phyloP scores from a whole-genome alignment of 2,329 filamentous ascomycete species.

The Penicillium sclerotiorum region DNA sequence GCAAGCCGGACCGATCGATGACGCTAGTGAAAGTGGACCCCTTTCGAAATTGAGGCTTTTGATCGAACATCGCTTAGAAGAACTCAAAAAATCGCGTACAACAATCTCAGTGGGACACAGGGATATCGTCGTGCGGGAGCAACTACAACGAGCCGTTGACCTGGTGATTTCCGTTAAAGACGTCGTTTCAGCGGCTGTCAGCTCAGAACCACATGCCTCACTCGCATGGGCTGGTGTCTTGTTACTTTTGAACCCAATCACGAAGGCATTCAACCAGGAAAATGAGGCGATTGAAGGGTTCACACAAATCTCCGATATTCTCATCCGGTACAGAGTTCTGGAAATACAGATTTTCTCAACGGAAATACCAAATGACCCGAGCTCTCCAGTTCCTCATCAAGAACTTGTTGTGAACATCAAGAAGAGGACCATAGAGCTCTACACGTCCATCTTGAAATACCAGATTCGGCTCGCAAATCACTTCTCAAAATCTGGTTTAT shows the following conservation, averaged over 20 bases:
- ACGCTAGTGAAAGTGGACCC: too few relatives aligned
- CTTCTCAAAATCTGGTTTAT: background rate
- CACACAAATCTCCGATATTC: background rate
- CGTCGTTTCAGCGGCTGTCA: background rate
- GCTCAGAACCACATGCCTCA: background rate
- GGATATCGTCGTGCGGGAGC: too few relatives aligned
- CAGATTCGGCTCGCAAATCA: slow-evolving; percentile 1
- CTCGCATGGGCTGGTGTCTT: background rate
- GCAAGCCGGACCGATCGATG: too few relatives aligned
- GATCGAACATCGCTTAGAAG: too few relatives aligned
- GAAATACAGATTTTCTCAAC: background rate
- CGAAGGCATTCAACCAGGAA: background rate
- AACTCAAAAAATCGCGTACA: too few relatives aligned
- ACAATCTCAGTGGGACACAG: too few relatives aligned
- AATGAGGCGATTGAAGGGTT: background rate
- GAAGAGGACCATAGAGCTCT: background rate
- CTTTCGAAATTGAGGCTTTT: too few relatives aligned
- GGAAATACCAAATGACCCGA: background rate
- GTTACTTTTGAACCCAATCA: background rate
- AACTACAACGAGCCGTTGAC: too few relatives aligned
- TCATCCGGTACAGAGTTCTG: background rate
- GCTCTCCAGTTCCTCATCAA: background rate
- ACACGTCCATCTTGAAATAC: background rate
- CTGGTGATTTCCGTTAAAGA: background rate
- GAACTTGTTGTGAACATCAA: background rate